Evolutionary conservation across 495 filamentous ascomycete genomes (phyloP).

Genomic region (Aspergillus baeticus): DNA sequence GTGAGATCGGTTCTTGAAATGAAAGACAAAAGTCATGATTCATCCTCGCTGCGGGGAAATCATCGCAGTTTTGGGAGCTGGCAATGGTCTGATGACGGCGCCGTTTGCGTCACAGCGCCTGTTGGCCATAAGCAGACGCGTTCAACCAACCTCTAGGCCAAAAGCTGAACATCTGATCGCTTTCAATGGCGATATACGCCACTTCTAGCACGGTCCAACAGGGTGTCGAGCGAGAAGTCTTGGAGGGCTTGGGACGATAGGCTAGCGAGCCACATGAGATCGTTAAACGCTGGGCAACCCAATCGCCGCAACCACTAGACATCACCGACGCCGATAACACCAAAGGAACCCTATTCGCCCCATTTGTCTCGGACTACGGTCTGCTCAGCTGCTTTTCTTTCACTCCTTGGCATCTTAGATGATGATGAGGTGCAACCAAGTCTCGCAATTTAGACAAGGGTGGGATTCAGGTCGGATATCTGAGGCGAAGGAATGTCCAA

Average conservation of each 20-base stretch:
- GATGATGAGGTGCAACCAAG: too few species aligned
- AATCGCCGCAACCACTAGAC: not conserved
- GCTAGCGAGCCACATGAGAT: not conserved
- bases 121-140: not conserved
- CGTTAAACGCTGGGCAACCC: not conserved
- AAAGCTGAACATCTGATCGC: constrained; percentile 9
- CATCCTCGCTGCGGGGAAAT: not conserved
- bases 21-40: not conserved
- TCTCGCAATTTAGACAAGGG: too few species aligned
- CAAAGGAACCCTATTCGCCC: not conserved
- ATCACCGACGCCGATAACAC: not conserved
- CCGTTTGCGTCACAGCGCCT: constrained; percentile 8
- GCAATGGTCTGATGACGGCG: not conserved
- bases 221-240: not conserved
- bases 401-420: not conserved
- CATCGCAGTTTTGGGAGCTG: not conserved
- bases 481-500: too few species aligned
- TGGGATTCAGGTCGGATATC: too few species aligned
- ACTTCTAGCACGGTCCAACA: not conserved
- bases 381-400: not conserved
- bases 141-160: not conserved
- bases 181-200: not conserved
- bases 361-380: not conserved
- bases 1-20: not conserved
- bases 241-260: not conserved